These are phyloP conservation scores for Colletotrichum spinosum DNA, from an alignment of 2,329 filamentous ascomycete genomes.

Conservation along the genomic window DNA sequence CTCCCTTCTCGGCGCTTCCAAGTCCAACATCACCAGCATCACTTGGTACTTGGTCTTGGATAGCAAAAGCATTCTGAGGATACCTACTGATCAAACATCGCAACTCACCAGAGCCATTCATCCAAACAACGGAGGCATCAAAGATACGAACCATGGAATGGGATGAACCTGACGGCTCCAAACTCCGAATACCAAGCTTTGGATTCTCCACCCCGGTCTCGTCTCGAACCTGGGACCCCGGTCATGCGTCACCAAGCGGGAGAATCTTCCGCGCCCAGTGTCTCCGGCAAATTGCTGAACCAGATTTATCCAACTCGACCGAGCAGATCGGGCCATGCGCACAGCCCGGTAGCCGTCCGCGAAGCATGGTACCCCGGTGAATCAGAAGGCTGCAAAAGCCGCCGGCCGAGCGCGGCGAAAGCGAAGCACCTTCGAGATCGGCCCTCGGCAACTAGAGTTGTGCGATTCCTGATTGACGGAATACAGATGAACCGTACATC, in stretches of 20 bases:
- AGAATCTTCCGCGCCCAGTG: conserved; percentile 15
- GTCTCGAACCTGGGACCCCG: neutral
- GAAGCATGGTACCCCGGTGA: neutral
- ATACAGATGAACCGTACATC: conserved; percentile 17
- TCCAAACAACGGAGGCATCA: no score
- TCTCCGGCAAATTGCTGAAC: conserved; percentile 11
- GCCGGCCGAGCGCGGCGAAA: neutral
- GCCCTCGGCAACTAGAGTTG: conserved; percentile 26
- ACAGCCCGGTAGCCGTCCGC: neutral
- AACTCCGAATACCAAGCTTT: no score
- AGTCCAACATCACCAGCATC: no score
- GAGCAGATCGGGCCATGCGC: conserved; percentile 8
- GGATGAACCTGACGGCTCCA: no score
- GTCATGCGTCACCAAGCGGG: neutral
- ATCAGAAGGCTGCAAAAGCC: conserved; percentile 1
- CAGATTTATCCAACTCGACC: conserved; percentile 4
- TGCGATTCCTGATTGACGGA: conserved; percentile 7
- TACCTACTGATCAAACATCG: no score
- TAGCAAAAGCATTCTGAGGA: no score
- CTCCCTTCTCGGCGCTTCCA: no score
- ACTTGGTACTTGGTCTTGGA: no score
- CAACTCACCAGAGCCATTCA: no score
- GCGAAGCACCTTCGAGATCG: neutral
- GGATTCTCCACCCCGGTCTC: neutral
- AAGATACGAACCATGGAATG: no score